Evolutionary conservation across 176 grass and related monocot species (phyloP).

Genomic region (Lolium multiflorum): DNA sequence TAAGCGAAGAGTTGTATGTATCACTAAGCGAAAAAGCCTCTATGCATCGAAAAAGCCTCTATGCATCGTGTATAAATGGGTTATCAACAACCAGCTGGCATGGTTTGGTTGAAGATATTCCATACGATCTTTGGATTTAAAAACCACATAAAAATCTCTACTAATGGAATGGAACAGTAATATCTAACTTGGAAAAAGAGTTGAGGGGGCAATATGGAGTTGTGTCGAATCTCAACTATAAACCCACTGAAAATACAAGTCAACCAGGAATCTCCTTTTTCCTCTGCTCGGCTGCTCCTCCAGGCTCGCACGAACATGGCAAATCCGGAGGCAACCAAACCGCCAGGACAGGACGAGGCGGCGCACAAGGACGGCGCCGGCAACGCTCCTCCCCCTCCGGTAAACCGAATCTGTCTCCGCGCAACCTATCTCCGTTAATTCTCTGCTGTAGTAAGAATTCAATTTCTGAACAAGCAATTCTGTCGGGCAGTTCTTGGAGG

Average conservation of each 20-base stretch:
- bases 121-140: too few relatives aligned
- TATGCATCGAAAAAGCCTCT: too few relatives aligned
- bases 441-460: not conserved
- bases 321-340: not conserved
- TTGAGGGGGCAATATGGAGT: not conserved
- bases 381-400: conserved; percentile 25
- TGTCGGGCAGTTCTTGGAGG: conserved; percentile 73
- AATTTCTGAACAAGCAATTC: conserved; percentile 18
- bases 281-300: not conserved
- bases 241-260: not conserved
- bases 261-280: not conserved
- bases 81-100: too few relatives aligned
- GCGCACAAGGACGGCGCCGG: not conserved
- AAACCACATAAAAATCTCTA: too few relatives aligned
- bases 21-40: too few relatives aligned
- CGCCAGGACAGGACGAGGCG: conserved; percentile 10
- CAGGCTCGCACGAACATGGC: not conserved
- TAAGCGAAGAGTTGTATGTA: too few relatives aligned
- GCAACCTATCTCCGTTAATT: not conserved
- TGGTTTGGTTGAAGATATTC: too few relatives aligned
- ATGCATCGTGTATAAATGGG: too few relatives aligned
- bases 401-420: not conserved
- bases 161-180: too few relatives aligned
- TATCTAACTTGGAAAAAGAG: not conserved
- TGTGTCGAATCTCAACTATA: not conserved